Conservation (phyloP, 2,329 filamentous ascomycete species). For the Pestalotiopsis sp. region DNA sequence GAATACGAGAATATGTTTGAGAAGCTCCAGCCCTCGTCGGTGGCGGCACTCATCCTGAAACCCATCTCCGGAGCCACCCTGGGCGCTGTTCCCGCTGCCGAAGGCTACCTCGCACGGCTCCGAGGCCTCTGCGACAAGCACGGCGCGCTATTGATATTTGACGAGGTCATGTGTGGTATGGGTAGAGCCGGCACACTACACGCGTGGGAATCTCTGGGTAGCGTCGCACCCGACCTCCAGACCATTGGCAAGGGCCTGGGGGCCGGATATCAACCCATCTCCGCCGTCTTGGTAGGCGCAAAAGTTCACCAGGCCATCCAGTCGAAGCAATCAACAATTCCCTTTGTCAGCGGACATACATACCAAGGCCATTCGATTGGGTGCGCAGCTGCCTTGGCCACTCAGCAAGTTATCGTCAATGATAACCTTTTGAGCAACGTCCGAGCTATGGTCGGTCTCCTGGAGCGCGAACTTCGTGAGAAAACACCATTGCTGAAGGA, state of each 20-base stretch:
- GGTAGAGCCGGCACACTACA: constrained; percentile 55
- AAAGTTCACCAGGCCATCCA: constrained; percentile 51
- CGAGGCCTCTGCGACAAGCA: constrained; percentile 65
- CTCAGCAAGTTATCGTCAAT: constrained; percentile 41
- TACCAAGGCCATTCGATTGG: constrained; percentile 46
- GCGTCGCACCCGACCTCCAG: constrained; percentile 61
- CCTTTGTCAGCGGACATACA: constrained; percentile 64
- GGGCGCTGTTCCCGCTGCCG: constrained; percentile 63
- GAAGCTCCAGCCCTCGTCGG: constrained; percentile 61
- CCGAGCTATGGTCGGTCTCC: constrained; percentile 31
- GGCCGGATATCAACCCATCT: constrained; percentile 62
- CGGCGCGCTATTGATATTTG: constrained; percentile 68
- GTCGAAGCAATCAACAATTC: constrained; percentile 35
- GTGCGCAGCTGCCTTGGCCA: constrained; percentile 43
- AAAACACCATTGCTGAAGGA: constrained; percentile 29
- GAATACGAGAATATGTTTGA: constrained; percentile 68
- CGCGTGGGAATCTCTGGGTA: constrained; percentile 53
- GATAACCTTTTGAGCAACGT: constrained; percentile 41
- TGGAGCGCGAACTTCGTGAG: constrained; percentile 21
- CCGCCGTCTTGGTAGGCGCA: constrained; percentile 57
- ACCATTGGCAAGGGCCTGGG: constrained; percentile 66
- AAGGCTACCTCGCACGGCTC: constrained; percentile 68
- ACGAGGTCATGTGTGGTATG: constrained; percentile 65
- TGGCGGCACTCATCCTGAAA: constrained; percentile 69
- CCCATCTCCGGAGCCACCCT: constrained; percentile 67